Conservation (phyloP, 140 eudicot species). For the Senecio squalidus region DNA sequence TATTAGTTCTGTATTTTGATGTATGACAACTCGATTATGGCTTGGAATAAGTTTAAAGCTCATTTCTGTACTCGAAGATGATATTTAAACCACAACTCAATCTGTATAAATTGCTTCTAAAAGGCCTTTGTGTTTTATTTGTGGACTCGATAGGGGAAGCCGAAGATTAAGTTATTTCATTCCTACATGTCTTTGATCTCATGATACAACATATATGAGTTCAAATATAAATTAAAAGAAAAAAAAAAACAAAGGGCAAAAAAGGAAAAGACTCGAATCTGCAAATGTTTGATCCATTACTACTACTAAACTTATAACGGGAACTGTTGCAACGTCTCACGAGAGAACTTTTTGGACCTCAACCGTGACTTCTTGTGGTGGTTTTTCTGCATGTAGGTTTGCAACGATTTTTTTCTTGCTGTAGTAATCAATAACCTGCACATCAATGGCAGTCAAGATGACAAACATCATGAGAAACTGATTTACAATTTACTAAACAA, state of each 20-base stretch:
- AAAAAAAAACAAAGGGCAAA: background rate
- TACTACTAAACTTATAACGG: background rate
- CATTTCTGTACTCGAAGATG: no score
- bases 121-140: slow-evolving; percentile 12
- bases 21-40: no score
- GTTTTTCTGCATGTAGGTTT: slow-evolving; percentile 77
- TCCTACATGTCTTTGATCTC: slow-evolving; percentile 30
- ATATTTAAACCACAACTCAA: background rate
- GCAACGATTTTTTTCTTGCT: slow-evolving; percentile 56
- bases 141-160: background rate
- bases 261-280: slow-evolving; percentile 10
- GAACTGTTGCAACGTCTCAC: slow-evolving; percentile 19
- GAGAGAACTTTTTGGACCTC: slow-evolving; percentile 67
- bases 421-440: slow-evolving; percentile 83
- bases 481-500: background rate
- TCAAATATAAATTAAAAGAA: background rate
- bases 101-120: slow-evolving; percentile 8
- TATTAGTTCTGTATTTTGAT: no score
- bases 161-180: slow-evolving; percentile 15
- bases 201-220: slow-evolving; percentile 30
- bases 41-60: no score
- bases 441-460: background rate
- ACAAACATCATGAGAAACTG: no score
- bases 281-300: slow-evolving; percentile 16
- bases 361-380: slow-evolving; percentile 59